Evolutionary conservation across 139 green algal species (phyloP).

Genomic region (Chlamydomonas schloesseri): DNA sequence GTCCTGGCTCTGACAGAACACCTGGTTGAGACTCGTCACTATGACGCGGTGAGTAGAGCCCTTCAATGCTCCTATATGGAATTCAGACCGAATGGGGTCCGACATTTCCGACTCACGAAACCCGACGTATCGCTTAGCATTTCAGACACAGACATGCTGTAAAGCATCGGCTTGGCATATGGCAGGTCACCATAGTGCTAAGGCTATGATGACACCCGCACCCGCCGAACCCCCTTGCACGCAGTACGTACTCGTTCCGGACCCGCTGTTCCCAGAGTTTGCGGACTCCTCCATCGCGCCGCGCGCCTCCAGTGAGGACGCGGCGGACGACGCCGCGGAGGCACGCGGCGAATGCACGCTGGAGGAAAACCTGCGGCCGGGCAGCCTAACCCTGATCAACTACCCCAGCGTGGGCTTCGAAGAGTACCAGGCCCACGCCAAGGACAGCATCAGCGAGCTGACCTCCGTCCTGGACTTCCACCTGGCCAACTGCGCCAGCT

Average conservation of each 20-base stretch:
- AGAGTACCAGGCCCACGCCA: not conserved
- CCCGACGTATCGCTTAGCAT: too few relatives aligned
- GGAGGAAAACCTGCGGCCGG: not conserved
- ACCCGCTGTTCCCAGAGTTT: not conserved
- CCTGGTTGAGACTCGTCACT: not conserved
- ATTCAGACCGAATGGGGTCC: too few relatives aligned
- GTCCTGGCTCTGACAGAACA: constrained; percentile 3
- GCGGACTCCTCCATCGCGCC: not conserved
- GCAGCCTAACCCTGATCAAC: not conserved
- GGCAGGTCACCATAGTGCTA: too few relatives aligned
- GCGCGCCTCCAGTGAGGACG: too few relatives aligned
- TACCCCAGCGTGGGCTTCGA: not conserved
- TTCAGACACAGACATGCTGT: too few relatives aligned
- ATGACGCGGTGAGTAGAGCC: not conserved
- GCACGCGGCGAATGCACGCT: too few relatives aligned
- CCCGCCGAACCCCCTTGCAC: not conserved
- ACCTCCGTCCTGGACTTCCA: constrained; percentile 3
- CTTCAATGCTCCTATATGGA: too few relatives aligned
- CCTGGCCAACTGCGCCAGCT: constrained; percentile 7
- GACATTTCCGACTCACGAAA: too few relatives aligned
- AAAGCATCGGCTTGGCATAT: too few relatives aligned
- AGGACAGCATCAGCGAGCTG: not conserved
- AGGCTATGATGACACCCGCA: too few relatives aligned
- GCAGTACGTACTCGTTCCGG: not conserved
- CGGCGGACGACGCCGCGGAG: not conserved